Evolutionary conservation across 73 alveolate genomes (phyloP).

Genomic region (Tetrahymena malaccensis): DNA sequence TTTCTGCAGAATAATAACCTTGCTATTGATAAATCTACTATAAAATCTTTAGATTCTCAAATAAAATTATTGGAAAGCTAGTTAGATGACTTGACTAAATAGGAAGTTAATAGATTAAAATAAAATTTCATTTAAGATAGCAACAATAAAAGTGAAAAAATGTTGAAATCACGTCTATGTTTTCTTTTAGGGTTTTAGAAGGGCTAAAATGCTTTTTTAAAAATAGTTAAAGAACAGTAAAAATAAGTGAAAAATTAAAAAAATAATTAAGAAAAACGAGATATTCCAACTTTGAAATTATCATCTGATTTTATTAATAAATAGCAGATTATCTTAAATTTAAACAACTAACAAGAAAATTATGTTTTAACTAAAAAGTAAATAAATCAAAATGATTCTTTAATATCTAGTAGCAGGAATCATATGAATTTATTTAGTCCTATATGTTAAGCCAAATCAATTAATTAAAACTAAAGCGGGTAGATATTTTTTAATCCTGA

Average conservation of each 20-base stretch:
- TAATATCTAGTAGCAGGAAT: too few species aligned
- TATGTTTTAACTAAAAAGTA: too few species aligned
- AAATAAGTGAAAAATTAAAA: not conserved
- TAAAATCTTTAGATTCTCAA: not conserved
- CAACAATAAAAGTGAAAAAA: not conserved
- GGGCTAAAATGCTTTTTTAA: not conserved
- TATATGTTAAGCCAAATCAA: too few species aligned
- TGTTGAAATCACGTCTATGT: not conserved
- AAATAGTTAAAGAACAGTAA: not conserved
- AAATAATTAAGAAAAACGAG: not conserved
- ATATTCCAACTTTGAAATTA: not conserved
- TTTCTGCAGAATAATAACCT: not conserved
- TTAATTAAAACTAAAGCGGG: too few species aligned
- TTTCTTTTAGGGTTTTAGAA: not conserved
- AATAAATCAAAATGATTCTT: too few species aligned
- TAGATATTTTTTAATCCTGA: too few species aligned
- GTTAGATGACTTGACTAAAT: not conserved
- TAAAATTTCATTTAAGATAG: not conserved
- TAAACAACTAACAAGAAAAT: not conserved
- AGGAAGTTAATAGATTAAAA: not conserved
- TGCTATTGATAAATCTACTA: not conserved
- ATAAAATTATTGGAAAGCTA: not conserved
- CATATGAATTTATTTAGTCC: too few species aligned
- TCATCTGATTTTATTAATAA: not conserved
- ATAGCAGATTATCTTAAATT: not conserved